phyloP scores from a whole-genome alignment of 306 rosid genomes.

The Quercus engelmannii region DNA sequence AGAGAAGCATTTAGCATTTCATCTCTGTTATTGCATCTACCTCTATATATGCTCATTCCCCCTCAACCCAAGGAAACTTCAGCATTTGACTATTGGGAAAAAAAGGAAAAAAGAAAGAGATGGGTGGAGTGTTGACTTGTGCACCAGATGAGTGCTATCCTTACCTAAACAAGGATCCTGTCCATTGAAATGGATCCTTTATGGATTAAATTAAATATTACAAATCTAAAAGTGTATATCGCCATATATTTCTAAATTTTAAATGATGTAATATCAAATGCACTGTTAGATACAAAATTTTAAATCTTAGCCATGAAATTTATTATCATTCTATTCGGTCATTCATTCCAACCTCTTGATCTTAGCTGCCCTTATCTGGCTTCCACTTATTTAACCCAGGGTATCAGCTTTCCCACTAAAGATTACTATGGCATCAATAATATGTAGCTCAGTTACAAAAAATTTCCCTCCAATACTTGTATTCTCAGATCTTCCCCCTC shows the following conservation, averaged over 20 bases:
- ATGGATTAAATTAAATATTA: no score
- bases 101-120: not conserved
- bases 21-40: no score
- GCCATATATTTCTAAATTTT: no score
- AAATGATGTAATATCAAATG: no score
- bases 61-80: not conserved
- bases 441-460: not conserved
- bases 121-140: not conserved
- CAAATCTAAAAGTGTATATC: no score
- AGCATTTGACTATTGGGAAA: not conserved
- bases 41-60: no score
- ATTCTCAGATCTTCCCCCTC: not conserved
- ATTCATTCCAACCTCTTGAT: not conserved
- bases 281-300: no score
- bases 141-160: not conserved
- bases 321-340: no score
- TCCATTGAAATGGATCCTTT: no score
- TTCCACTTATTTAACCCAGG: not conserved
- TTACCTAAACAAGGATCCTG: not conserved
- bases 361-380: not conserved
- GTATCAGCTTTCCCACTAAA: not conserved
- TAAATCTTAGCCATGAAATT: no score
- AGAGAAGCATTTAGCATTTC: no score
- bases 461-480: not conserved
- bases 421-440: not conserved